A percentile compares a stretch with the other conserved stretches of the same genome.
These are phyloP conservation scores for Cyphellophora attinorum DNA, from an alignment of 2,329 filamentous ascomycete genomes.

Conservation along the genomic window DNA sequence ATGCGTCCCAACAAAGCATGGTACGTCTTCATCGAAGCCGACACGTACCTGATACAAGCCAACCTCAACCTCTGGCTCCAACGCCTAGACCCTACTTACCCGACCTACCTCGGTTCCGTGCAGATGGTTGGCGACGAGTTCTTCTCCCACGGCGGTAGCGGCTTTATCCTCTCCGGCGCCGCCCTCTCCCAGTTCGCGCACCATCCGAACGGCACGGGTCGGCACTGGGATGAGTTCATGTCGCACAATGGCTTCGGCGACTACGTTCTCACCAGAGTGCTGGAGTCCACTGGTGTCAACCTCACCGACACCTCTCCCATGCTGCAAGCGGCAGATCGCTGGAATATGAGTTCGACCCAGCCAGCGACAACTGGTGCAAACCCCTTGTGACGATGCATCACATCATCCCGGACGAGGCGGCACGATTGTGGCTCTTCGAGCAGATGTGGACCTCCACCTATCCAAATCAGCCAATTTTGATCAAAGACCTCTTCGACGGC, in stretches of 20 bases:
- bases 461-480: not conserved
- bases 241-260: conserved; percentile 46
- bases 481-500: conserved; percentile 10
- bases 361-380: conserved; percentile 42
- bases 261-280: conserved; percentile 36
- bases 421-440: conserved; percentile 1
- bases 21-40: conserved; percentile 52
- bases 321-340: conserved; percentile 47
- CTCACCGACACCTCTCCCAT: conserved; percentile 38
- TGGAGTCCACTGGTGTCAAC: conserved; percentile 40
- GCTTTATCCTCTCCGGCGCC: conserved; percentile 39
- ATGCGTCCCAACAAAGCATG: conserved; percentile 44
- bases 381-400: conserved; percentile 51
- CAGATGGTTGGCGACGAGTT: conserved; percentile 31
- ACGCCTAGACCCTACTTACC: conserved; percentile 32
- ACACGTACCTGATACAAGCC: conserved; percentile 48
- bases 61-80: conserved; percentile 42
- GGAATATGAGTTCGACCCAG: conserved; percentile 31
- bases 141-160: conserved; percentile 50
- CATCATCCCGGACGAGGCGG: conserved; percentile 44
- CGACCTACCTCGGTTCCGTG: conserved; percentile 43
- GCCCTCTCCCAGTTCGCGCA: conserved; percentile 34
- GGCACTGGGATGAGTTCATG: conserved; percentile 22
- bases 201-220: not conserved
- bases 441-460: conserved; percentile 1